Evolutionary conservation across 306 rosid genomes (phyloP).

Genomic region (Luffa acutangula): DNA sequence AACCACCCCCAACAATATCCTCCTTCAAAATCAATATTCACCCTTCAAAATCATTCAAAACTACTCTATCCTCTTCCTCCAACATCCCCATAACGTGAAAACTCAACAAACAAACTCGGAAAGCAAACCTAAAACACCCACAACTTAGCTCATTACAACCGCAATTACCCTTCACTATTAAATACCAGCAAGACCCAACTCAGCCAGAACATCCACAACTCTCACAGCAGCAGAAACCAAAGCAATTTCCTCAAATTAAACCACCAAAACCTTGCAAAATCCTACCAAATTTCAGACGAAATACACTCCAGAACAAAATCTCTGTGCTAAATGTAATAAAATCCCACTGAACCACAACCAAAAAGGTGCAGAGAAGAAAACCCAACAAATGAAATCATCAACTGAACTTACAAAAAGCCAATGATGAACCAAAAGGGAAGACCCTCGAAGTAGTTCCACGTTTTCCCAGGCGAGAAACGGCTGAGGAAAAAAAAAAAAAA

Average conservation of each 20-base stretch:
- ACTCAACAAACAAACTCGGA: neutral
- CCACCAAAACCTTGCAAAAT: neutral
- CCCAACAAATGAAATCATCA: neutral
- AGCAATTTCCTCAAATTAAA: neutral
- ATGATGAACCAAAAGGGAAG: neutral
- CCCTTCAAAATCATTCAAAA: conserved; percentile 23
- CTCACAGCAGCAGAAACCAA: neutral
- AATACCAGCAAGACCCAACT: neutral
- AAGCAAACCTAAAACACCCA: neutral
- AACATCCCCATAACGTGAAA: conserved; percentile 2
- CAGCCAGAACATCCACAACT: neutral
- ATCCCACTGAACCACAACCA: neutral
- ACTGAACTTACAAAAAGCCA: neutral
- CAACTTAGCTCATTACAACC: neutral
- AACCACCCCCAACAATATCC: conserved; percentile 30
- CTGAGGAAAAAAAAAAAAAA: neutral
- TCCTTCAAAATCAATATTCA: conserved; percentile 34
- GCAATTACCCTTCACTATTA: neutral
- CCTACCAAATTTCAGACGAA: neutral
- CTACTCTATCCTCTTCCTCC: neutral
- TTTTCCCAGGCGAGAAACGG: neutral
- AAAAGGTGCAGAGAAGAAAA: neutral
- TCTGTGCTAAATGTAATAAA: neutral
- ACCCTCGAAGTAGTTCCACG: neutral
- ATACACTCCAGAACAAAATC: neutral